These are phyloP conservation scores for Sclerotiophoma versabilis DNA, from an alignment of 2,329 filamentous ascomycete species.

Conservation along the genomic window DNA sequence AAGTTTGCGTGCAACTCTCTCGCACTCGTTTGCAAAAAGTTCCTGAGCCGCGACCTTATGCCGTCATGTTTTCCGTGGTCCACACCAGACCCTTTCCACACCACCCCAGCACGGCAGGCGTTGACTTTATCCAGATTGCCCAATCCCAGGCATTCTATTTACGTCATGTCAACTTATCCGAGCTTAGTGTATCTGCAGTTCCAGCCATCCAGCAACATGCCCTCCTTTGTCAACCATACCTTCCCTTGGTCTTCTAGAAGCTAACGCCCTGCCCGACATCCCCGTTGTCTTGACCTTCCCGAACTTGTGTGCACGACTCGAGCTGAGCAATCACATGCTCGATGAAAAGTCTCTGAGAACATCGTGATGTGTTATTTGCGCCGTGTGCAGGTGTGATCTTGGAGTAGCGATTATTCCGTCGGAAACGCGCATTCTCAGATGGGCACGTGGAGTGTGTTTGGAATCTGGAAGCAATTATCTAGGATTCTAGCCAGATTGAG, in stretches of 20 bases:
- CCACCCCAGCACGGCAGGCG: not conserved
- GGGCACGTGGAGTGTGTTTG: not conserved
- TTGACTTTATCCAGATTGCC: constrained; percentile 17
- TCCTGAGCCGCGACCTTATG: constrained; percentile 24
- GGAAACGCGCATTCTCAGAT: not conserved
- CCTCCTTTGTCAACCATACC: constrained; percentile 5
- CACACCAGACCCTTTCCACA: constrained; percentile 8
- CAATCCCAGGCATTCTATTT: constrained; percentile 40
- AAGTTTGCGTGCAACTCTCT: constrained; percentile 2
- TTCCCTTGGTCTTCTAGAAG: constrained; percentile 15
- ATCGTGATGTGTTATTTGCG: not conserved
- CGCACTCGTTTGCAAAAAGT: constrained; percentile 16
- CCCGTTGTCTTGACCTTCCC: constrained; percentile 6
- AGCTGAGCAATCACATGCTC: constrained; percentile 10
- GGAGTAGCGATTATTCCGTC: not conserved
- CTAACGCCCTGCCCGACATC: constrained; percentile 16
- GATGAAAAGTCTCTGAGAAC: not conserved
- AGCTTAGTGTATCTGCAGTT: constrained; percentile 3
- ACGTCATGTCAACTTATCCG: constrained; percentile 36
- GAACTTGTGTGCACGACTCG: constrained; percentile 2
- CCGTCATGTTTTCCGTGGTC: constrained; percentile 27
- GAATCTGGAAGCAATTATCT: not conserved
- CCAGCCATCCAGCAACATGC: not conserved
- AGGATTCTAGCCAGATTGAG: not conserved
- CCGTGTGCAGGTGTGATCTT: not conserved